A percentile compares a stretch with the other conserved stretches of the same genome.
Conservation (phyloP, 345 rosid genomes). For the Anastatica hierochuntica region DNA sequence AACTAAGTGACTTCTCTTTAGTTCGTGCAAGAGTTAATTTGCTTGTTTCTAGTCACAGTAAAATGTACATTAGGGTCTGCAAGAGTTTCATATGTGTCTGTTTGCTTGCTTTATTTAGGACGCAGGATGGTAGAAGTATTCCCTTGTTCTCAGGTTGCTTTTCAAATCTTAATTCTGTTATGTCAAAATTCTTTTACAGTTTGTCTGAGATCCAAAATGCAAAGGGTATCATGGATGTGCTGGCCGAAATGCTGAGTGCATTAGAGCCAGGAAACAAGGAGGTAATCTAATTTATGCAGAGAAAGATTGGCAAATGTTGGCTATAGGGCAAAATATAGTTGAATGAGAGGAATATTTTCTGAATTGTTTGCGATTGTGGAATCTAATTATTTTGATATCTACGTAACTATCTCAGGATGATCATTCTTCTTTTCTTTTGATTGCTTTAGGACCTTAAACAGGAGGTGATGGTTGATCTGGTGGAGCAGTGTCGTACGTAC, state of each 20-base stretch:
- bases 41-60: background rate
- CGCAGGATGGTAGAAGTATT: background rate
- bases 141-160: constrained; percentile 11
- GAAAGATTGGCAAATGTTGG: background rate
- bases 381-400: constrained; percentile 1
- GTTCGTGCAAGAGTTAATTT: background rate
- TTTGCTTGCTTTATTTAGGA: background rate
- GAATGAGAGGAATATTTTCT: background rate
- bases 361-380: too few relatives aligned
- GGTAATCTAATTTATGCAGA: constrained; percentile 36
- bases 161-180: constrained; percentile 3
- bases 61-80: background rate
- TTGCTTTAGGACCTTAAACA: constrained; percentile 76
- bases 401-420: background rate
- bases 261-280: constrained; percentile 78
- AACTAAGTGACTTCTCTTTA: background rate
- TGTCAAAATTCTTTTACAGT: constrained; percentile 36
- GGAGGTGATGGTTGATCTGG: constrained; percentile 94
- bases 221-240: constrained; percentile 93
- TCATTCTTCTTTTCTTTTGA: constrained; percentile 3
- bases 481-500: constrained; percentile 92
- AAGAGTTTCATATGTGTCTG: background rate
- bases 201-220: constrained; percentile 98
- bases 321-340: background rate
- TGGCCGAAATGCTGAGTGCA: constrained; percentile 94